Conservation (phyloP, 1,139 yeast genomes). For the Taiozyma sp. region DNA sequence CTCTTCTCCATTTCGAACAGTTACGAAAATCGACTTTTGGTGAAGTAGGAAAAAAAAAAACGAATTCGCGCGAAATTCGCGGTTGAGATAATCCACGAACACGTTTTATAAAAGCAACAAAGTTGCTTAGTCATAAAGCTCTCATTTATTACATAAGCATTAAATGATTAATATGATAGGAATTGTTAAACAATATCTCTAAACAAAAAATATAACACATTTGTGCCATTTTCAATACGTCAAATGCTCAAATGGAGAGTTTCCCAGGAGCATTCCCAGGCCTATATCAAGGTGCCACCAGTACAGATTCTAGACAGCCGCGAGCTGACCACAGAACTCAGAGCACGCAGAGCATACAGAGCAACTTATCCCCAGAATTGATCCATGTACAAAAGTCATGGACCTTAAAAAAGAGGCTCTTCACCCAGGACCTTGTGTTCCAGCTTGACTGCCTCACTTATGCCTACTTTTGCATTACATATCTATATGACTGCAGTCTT, state of each 20-base stretch:
- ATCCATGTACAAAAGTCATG: slow-evolving; percentile 10
- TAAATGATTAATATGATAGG: too few species aligned
- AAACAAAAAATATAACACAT: not conserved
- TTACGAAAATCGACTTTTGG: not conserved
- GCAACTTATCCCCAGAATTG: slow-evolving; percentile 5
- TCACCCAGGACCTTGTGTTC: slow-evolving; percentile 10
- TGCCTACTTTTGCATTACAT: slow-evolving; percentile 10
- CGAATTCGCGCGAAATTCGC: not conserved
- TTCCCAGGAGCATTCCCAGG: slow-evolving; percentile 18
- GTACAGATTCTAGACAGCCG: not conserved
- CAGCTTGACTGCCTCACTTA: slow-evolving; percentile 9
- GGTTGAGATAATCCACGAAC: not conserved
- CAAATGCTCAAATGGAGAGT: slow-evolving; percentile 13
- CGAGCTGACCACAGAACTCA: not conserved
- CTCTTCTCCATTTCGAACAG: not conserved
- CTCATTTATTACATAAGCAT: too few species aligned
- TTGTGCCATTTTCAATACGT: not conserved
- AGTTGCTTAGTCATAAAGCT: too few species aligned
- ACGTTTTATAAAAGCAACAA: not conserved
- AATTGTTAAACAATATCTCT: too few species aligned
- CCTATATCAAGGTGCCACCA: not conserved
- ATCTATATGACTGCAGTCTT: slow-evolving; percentile 24
- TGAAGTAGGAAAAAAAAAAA: not conserved
- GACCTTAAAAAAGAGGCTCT: slow-evolving; percentile 9
- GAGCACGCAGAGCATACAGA: not conserved